phyloP scores from a whole-genome alignment of 1,284 basidiomycete genomes.

The Mrakiaceae sp. region DNA sequence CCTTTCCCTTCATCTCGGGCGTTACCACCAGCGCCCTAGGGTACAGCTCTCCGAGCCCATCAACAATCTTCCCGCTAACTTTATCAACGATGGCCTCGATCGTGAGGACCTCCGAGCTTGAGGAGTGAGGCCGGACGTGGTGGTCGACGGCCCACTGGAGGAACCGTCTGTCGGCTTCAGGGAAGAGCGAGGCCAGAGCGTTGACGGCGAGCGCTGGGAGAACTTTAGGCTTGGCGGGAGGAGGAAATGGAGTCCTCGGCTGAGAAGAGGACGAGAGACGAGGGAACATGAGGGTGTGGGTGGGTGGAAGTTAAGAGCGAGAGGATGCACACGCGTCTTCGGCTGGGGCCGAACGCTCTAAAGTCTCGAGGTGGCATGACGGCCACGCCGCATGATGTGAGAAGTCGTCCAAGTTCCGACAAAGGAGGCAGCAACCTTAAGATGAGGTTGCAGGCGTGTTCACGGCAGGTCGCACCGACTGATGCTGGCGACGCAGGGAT shows the following conservation, averaged over 20 bases:
- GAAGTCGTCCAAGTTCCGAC: too few species aligned
- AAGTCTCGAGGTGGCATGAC: too few species aligned
- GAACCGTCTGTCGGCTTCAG: background rate
- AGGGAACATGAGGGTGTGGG: too few species aligned
- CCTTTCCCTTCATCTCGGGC: background rate
- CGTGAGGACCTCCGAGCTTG: background rate
- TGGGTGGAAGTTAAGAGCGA: too few species aligned
- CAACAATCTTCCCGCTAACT: constrained; percentile 8
- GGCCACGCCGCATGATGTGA: too few species aligned
- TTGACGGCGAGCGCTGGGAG: background rate
- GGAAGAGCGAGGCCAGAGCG: background rate
- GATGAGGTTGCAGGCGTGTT: too few species aligned
- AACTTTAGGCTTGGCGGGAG: too few species aligned
- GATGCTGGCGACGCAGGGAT: too few species aligned
- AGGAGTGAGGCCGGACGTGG: background rate
- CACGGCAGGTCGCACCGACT: too few species aligned
- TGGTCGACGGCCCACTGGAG: constrained; percentile 7
- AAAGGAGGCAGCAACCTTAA: too few species aligned
- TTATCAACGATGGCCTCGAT: background rate
- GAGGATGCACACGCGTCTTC: too few species aligned
- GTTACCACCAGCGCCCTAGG: background rate
- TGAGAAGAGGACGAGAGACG: constrained; percentile 18
- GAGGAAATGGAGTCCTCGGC: constrained; percentile 14
- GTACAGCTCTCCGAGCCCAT: background rate
- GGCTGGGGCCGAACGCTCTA: too few species aligned